phyloP scores from a whole-genome alignment of 106 monocot genomes.

The Gastrodia elata region DNA sequence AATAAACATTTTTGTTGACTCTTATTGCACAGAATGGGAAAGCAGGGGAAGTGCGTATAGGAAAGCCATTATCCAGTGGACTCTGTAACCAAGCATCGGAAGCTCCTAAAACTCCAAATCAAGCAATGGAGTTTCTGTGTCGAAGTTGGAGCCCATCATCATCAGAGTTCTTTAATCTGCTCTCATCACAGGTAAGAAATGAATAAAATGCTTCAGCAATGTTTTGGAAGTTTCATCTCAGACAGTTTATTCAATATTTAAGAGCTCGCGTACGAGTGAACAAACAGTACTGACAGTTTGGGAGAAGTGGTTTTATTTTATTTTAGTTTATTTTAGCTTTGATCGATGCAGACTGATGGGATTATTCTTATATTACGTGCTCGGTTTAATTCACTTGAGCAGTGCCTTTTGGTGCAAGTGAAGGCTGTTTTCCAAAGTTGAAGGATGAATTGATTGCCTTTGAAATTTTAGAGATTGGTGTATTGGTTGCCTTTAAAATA shows the following conservation, averaged over 20 bases:
- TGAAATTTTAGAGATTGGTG: too few species aligned
- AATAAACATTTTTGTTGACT: background rate
- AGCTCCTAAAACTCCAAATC: conserved; percentile 17
- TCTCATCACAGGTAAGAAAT: conserved; percentile 45
- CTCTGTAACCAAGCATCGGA: background rate
- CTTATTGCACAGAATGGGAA: conserved; percentile 20
- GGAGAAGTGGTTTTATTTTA: too few species aligned
- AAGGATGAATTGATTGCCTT: too few species aligned
- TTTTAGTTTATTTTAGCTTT: background rate
- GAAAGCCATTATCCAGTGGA: background rate
- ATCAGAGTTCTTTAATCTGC: conserved; percentile 49
- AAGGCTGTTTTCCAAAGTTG: too few species aligned
- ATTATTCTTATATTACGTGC: background rate
- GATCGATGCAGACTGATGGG: background rate
- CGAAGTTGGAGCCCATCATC: conserved; percentile 73
- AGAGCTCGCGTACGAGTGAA: background rate
- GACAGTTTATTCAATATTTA: background rate
- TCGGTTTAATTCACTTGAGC: too few species aligned
- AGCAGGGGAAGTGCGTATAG: background rate
- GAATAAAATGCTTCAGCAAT: background rate
- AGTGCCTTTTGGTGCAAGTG: too few species aligned
- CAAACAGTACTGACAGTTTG: background rate
- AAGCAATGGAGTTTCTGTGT: conserved; percentile 69
- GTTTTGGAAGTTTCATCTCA: background rate
- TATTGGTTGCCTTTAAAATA: too few species aligned